Base-by-base conservation (phyloP, 768 basidiomycete genomes). In the Suillus subaureus region DNA sequence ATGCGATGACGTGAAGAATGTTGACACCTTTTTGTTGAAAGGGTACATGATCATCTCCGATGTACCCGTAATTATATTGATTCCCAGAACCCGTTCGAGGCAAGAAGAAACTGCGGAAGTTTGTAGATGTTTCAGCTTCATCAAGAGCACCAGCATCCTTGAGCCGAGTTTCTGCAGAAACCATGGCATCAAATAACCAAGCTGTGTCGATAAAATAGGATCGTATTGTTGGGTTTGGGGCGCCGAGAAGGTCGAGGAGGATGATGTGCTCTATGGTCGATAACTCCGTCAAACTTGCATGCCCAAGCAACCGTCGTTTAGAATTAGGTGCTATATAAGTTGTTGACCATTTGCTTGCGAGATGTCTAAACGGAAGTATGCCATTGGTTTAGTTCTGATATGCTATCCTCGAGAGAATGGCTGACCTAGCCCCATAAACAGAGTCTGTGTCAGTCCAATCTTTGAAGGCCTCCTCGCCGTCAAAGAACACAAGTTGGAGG, bases 381-480 rank as follows among this genome's bases (percentile, higher is more conserved):
- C 35, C 61, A 21, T 40, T 33, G 42, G 64, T 21, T 40, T 12
- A 18, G 49, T 68, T 9, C 61, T 57, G 23, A 54, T 42, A 58
- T 23, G 62, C 26, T 9, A 62, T n/a, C 15, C 13, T 49, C 31
- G 63, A 28, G 26, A 16, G 31, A 33, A 57, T 35, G 55, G 57
- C n/a, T 64, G 71, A 94, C 96, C 93, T 88, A 47, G 97, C 90
- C n/a, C 97, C 97, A 74, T 99, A 99, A 51, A 94, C 89, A 1
- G 94, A 96, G 77, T 99, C 97, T 3, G 85, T 87, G 37, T 83
- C 85, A 3, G 94, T 94, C 97, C 97, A 99, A 33, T 86, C 82
- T 56, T 87, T 82, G 77, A 97, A 98, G 0, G 97, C 97, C 77
- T 99, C 97, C 78, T 99, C 97, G 3, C 97, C 97, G 71, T 99